Evolutionary conservation across 2,329 filamentous ascomycete genomes (phyloP).

Genomic region (Fusarium sp.): DNA sequence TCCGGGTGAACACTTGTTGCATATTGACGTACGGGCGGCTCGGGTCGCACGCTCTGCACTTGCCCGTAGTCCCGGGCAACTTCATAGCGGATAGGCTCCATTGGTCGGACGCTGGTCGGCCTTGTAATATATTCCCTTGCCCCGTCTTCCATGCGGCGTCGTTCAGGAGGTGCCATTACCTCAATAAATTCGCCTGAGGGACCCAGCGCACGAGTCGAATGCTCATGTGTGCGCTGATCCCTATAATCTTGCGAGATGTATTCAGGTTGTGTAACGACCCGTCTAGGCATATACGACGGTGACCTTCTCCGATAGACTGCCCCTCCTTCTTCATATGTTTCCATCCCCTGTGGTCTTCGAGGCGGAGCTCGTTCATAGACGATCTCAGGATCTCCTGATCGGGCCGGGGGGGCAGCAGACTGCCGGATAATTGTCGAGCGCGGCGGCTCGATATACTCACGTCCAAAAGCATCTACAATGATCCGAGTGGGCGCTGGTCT

Average conservation of each 20-base stretch:
- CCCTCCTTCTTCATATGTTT: slow-evolving; percentile 64
- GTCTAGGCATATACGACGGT: slow-evolving; percentile 65
- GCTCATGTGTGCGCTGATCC: slow-evolving; percentile 69
- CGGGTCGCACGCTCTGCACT: slow-evolving; percentile 59
- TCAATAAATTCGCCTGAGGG: slow-evolving; percentile 62
- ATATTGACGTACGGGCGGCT: slow-evolving; percentile 50
- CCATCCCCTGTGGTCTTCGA: slow-evolving; percentile 63
- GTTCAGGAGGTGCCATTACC: slow-evolving; percentile 58
- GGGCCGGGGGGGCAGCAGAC: slow-evolving; percentile 64
- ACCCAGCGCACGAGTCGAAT: slow-evolving; percentile 64
- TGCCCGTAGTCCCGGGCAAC: slow-evolving; percentile 59
- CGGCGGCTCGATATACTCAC: slow-evolving; percentile 76
- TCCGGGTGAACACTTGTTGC: slow-evolving; percentile 48
- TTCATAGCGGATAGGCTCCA: slow-evolving; percentile 60
- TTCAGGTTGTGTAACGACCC: slow-evolving; percentile 74
- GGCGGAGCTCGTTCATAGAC: slow-evolving; percentile 75
- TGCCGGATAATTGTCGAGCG: slow-evolving; percentile 61
- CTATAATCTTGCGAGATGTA: slow-evolving; percentile 65
- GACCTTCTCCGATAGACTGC: slow-evolving; percentile 65
- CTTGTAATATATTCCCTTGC: slow-evolving; percentile 68
- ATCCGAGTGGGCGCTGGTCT: slow-evolving; percentile 73
- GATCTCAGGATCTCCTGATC: slow-evolving; percentile 65
- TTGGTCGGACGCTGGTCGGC: slow-evolving; percentile 70
- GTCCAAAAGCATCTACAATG: slow-evolving; percentile 85
- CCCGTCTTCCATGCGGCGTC: slow-evolving; percentile 60